A percentile compares a stretch with the other conserved stretches of the same genome.
Conservation (phyloP, 2,329 filamentous ascomycete species). For the Cytospora leucostoma region DNA sequence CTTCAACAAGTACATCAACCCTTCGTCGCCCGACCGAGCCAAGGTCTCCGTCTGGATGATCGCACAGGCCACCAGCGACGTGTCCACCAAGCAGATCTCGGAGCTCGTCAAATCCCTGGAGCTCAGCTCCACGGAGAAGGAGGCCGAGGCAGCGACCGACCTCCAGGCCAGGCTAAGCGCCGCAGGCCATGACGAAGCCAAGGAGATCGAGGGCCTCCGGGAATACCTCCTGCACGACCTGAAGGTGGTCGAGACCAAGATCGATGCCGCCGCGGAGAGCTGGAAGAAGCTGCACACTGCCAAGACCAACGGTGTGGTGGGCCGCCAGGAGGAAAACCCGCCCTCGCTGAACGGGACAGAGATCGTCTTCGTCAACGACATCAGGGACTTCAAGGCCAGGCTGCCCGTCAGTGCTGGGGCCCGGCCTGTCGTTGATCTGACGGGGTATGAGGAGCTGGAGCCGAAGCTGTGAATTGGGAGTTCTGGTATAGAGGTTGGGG, state of each 20-base stretch:
- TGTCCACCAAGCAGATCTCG: slow-evolving; percentile 44
- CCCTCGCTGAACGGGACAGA: slow-evolving; percentile 51
- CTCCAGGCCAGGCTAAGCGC: slow-evolving; percentile 39
- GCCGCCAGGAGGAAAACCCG: slow-evolving; percentile 37
- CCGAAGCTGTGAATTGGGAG: slow-evolving; percentile 66
- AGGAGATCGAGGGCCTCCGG: slow-evolving; percentile 53
- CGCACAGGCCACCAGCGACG: slow-evolving; percentile 64
- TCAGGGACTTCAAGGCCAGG: slow-evolving; percentile 76
- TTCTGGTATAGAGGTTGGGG: neutral
- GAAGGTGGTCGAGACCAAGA: slow-evolving; percentile 51
- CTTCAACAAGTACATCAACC: slow-evolving; percentile 74
- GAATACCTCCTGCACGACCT: slow-evolving; percentile 51
- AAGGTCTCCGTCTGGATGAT: slow-evolving; percentile 83
- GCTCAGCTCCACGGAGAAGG: slow-evolving; percentile 37
- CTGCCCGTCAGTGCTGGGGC: slow-evolving; percentile 74
- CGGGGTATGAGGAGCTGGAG: slow-evolving; percentile 82
- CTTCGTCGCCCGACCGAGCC: slow-evolving; percentile 70
- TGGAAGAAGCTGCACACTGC: slow-evolving; percentile 39
- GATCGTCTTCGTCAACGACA: slow-evolving; percentile 70
- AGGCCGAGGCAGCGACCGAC: slow-evolving; percentile 36
- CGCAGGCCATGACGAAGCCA: slow-evolving; percentile 46
- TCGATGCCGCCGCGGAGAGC: slow-evolving; percentile 44
- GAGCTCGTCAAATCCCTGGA: slow-evolving; percentile 42
- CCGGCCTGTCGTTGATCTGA: slow-evolving; percentile 71
- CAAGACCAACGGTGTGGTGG: slow-evolving; percentile 38